Percentiles rank a stretch among this genome's conserved stretches.
Conservation (phyloP, 345 rosid species). For the Carallia pectinifolia region DNA sequence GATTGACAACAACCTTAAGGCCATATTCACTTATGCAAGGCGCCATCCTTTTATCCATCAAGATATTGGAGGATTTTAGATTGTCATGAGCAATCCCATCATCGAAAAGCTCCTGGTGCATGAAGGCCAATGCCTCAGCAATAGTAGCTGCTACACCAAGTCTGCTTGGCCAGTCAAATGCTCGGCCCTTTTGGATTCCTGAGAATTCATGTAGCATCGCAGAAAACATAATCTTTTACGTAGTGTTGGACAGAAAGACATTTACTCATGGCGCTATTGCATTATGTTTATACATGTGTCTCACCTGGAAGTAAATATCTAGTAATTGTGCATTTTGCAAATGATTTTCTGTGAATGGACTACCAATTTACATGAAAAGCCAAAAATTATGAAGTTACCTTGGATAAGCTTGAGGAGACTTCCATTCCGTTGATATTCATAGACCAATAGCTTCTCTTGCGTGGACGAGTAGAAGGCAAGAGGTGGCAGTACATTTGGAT, state of each 20-base stretch:
- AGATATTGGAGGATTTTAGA: conserved; percentile 58
- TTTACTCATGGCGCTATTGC: no score
- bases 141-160: conserved; percentile 39
- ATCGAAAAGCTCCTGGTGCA: conserved; percentile 40
- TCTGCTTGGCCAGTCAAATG: conserved; percentile 49
- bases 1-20: conserved; percentile 29
- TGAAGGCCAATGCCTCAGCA: conserved; percentile 42
- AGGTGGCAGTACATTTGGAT: conserved; percentile 45
- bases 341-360: no score
- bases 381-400: conserved; percentile 29
- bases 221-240: neutral
- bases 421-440: conserved; percentile 46
- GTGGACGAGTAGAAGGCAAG: conserved; percentile 47
- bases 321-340: no score
- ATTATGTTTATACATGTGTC: no score
- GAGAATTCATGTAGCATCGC: neutral
- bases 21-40: conserved; percentile 67
- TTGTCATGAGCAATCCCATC: conserved; percentile 47
- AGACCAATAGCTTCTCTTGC: conserved; percentile 57
- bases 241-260: neutral
- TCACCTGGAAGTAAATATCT: no score
- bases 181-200: conserved; percentile 36
- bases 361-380: neutral
- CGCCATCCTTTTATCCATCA: conserved; percentile 45
- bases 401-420: conserved; percentile 52